Percentiles rank a stretch among this genome's conserved stretches.
Conservation (phyloP, 1,284 basidiomycete genomes). For the Ustilago loliicola region DNA sequence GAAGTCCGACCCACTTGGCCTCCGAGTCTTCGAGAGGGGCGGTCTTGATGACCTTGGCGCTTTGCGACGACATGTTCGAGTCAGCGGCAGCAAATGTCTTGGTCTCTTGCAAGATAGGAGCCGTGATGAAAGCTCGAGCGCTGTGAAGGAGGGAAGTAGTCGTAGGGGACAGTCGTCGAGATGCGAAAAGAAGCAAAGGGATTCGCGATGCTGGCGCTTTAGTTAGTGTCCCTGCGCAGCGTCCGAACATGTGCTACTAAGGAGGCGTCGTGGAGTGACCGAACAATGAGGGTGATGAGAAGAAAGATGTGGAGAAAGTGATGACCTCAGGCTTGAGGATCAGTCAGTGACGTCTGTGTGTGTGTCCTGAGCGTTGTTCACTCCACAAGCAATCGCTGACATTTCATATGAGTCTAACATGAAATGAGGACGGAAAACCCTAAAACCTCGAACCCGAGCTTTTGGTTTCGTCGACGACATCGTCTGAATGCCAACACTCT, state of each 20-base stretch:
- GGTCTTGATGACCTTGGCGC: slow-evolving; percentile 45
- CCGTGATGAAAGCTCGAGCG: slow-evolving; percentile 9
- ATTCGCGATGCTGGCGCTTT: slow-evolving; percentile 17
- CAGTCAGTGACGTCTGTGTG: slow-evolving; percentile 29
- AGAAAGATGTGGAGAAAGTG: background rate
- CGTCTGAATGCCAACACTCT: background rate
- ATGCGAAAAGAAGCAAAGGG: background rate
- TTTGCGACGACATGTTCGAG: slow-evolving; percentile 49
- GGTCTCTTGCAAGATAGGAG: background rate
- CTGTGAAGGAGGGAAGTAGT: background rate
- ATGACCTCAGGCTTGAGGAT: slow-evolving; percentile 22
- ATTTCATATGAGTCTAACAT: slow-evolving; percentile 1
- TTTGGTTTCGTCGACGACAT: background rate
- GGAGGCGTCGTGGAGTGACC: background rate
- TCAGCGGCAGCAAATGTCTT: slow-evolving; percentile 16
- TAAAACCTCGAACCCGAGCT: background rate
- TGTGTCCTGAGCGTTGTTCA: background rate
- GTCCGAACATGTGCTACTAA: slow-evolving; percentile 22
- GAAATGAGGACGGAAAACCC: background rate
- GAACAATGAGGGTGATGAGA: background rate
- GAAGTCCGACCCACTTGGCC: slow-evolving; percentile 67
- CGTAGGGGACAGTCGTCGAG: background rate
- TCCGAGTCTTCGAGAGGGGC: slow-evolving; percentile 53
- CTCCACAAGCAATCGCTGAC: slow-evolving; percentile 17
- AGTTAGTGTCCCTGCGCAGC: slow-evolving; percentile 10